Base-by-base conservation (phyloP, 768 basidiomycete genomes). In the Suillus sp. region DNA sequence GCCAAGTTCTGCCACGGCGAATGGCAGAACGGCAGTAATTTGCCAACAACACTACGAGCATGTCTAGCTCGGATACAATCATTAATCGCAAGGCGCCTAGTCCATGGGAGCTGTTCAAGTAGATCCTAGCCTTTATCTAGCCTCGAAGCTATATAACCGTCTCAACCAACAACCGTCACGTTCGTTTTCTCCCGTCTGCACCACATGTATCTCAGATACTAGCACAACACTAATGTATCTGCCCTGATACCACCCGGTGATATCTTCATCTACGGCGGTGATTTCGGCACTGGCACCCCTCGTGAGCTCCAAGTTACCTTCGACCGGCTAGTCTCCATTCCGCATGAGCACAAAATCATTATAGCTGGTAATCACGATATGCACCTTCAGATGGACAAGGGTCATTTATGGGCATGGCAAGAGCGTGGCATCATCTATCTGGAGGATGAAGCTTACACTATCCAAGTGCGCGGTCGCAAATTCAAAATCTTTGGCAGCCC, bases 361-460 rank as follows among this genome's bases (percentile, higher is more conserved):
- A 76, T 82, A 38, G 81, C 76, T 9, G 82, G 81, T 2, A 81
- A 83, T 63, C 81, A 80, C 68, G 80, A 82, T 56, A n/a, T 35
- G 2, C 59, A 62, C 13, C 74, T 81, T 43, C 65, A 6, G 65
- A 71, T 22, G 67, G 48, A 32, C n/a, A 61, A 54, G 10, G 59
- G 53, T 48, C 66, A 64, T 25, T 74, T 2, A 62, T 66, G 42
- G 51, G 48, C 13, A 74, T 77, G 18, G 47, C 62, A 7, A 50
- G 16, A 50, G 14, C 48, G 7, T 50, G 48, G 48, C 25, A 67
- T 81, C 5, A 75, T 66, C 0, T 83, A 82, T 60, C 78, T 84
- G 59, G 68, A 78, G 50, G 74, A 82, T 22, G 60, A 72, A 2
- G 69, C 74, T 0, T 63, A 65, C 0, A 56, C 68, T 32, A 30